A percentile compares a stretch with the other conserved stretches of the same genome.
These are phyloP conservation scores for Trichoderma endophyticum DNA, from an alignment of 2,329 filamentous ascomycete genomes.

Conservation along the genomic window DNA sequence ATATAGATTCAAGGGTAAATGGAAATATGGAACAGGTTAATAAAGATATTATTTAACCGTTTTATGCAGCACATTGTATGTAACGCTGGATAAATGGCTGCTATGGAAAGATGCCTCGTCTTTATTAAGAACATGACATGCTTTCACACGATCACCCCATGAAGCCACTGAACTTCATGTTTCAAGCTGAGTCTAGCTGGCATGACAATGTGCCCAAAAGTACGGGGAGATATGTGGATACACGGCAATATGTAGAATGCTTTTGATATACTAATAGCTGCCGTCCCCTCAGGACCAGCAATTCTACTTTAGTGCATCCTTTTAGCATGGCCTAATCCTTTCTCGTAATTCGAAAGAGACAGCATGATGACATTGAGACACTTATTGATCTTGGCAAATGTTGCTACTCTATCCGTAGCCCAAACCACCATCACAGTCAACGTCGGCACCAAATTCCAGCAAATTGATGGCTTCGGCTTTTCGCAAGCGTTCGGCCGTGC, in stretches of 20 bases:
- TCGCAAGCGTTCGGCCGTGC: constrained; percentile 7
- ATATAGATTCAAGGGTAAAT: not conserved
- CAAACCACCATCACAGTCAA: constrained; percentile 2
- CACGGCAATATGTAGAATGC: not conserved
- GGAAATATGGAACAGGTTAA: not conserved
- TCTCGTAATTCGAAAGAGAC: not conserved
- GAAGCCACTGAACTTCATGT: not conserved
- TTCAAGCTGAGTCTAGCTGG: not conserved
- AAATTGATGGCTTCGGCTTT: constrained; percentile 9
- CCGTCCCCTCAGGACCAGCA: no score
- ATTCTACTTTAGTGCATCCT: no score
- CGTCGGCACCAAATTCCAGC: not conserved
- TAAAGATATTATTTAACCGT: not conserved
- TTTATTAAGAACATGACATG: not conserved
- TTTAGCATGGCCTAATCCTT: not conserved
- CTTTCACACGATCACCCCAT: not conserved
- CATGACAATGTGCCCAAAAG: not conserved
- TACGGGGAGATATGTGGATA: not conserved
- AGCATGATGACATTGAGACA: not conserved
- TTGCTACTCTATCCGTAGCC: not conserved
- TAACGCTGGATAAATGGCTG: not conserved
- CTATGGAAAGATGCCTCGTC: no score
- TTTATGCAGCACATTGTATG: not conserved
- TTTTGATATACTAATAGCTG: not conserved
- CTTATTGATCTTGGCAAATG: not conserved